Evolutionary conservation across 441 rosid species (phyloP), one percentile per base, ranked within the genome.

Genomic region (Eruca vesicaria): DNA sequence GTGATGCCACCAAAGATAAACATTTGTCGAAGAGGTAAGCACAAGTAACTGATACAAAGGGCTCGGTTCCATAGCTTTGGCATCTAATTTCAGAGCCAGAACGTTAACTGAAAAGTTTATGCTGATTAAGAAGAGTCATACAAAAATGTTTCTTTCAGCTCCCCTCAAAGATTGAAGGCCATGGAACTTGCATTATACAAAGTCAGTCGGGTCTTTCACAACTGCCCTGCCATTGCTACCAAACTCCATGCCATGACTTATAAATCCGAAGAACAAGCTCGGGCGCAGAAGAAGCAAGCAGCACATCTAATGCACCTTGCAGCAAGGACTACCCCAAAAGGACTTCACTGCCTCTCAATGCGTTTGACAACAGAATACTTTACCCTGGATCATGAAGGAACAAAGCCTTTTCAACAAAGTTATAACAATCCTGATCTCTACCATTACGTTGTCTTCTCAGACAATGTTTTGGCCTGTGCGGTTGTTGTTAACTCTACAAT

Each of bases 281-380:
- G 69, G 66, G 82, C 78, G 23, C 96, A 87, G 80, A 88, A 83
- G 81, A 82, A 87, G 79, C 84, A 90, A 76, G 88, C 84, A 72
- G 45, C 84, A 60, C 72, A 85, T 84, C 90, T 95, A 63, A 74
- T 90, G 82, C 86, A 86, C 78, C 97, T 92, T 79, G 93, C 96
- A 71, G 92, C 90, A 62, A 86, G 91, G 83, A 89, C 94, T 53
- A 90, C 92, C 21, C 92, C 97, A 20, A 95, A 95, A 87, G 91
- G 97, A 67, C 87, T 88, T 79, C 99, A 95, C 60, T 95, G 98
- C 86, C 98, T 95, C 55, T 82, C 94, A 62, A 86, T 95, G 94
- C 86, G 83, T 78, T 82, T 95, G 82, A 92, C 98, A 57, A 74
- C 99, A 65, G 93, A 90, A 80, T 95, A 85, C 74, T 88, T 89